Base-by-base conservation (phyloP, 1,139 yeast genomes). In the Kluyveromyces sp. region DNA sequence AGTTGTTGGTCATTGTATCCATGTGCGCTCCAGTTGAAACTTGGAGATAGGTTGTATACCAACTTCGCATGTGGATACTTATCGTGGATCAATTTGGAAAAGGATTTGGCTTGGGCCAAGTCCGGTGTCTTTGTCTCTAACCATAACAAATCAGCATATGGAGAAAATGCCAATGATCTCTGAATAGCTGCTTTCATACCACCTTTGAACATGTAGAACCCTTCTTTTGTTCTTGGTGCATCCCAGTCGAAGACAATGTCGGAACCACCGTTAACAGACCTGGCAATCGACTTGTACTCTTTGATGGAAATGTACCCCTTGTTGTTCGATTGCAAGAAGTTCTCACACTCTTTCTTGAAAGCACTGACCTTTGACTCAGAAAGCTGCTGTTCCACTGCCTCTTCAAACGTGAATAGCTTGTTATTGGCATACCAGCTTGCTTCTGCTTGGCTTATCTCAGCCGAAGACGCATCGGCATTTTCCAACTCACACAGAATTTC, bases 91-190 rank as follows among this genome's bases (percentile, higher is more conserved):
- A 64, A 61, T 21, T 61, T 57, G 15, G 82, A 78, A 59, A 78
- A 75, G 3, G 61, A 64, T 49, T 64, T 65, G 5, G 83, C 82
- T 56, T 77, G 78, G 42, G 65, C 56, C 27, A 77, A 60, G 51
- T 77, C 71, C 10, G 83, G 83, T 10, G 71, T 69, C 60, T 77
- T 77, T 27, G 83, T 77, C 59, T 79, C 82, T 26, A 77, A 64
- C 83, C 83, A 78, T 33, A 78, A 57, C 57, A 77, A 57, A 49
- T 78, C 83, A 2, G 81, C 71, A 50, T 75, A 77, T 7, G 82
- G 83, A 1, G 80, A 78, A 59, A 69, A 78, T 4, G 70, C 71
- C 31, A 76, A 56, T 1, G 78, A 74, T 45, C 83, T 69, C 55
- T 74, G 72, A 41, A 78, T 63, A 1, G 82, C 83, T 31, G 74